These are phyloP conservation scores for Golovinomyces cichoracearum DNA, from an alignment of 2,329 filamentous ascomycete species.

Conservation along the genomic window DNA sequence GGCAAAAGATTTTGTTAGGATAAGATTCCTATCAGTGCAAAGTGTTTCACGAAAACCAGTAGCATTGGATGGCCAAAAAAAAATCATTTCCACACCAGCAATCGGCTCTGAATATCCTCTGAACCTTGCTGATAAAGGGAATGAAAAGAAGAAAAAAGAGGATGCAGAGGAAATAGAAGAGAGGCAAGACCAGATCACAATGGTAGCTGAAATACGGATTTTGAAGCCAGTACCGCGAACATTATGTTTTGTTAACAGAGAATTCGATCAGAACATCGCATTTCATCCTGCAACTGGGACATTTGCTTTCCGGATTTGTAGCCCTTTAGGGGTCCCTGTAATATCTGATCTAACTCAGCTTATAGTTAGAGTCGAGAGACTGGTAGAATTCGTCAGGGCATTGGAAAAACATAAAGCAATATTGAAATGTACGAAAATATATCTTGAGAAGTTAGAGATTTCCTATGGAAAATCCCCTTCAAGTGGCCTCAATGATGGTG, in stretches of 20 bases:
- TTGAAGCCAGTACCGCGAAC: slow-evolving; percentile 8
- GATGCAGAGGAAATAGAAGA: slow-evolving; percentile 8
- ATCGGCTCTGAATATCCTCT: background rate
- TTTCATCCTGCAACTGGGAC: slow-evolving; percentile 11
- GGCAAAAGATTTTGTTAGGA: slow-evolving; percentile 31
- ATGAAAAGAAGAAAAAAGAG: slow-evolving; percentile 10
- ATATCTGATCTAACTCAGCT: slow-evolving; percentile 12
- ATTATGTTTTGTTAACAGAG: slow-evolving; percentile 10
- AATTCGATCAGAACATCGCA: slow-evolving; percentile 14
- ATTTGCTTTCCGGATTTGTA: slow-evolving; percentile 14
- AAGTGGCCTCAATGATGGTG: background rate
- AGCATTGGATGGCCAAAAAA: background rate
- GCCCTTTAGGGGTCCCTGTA: slow-evolving; percentile 12
- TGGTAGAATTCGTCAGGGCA: slow-evolving; percentile 43
- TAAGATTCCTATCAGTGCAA: slow-evolving; percentile 23
- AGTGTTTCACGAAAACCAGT: background rate
- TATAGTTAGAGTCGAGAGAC: slow-evolving; percentile 33
- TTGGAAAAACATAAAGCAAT: slow-evolving; percentile 29
- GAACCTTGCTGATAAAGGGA: background rate
- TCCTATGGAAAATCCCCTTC: slow-evolving; percentile 27
- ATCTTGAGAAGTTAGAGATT: slow-evolving; percentile 38
- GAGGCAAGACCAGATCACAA: slow-evolving; percentile 8
- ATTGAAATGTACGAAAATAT: slow-evolving; percentile 31
- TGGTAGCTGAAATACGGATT: slow-evolving; percentile 14
- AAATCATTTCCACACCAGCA: background rate